These are phyloP conservation scores for Micractinium sp. DNA, from an alignment of 139 green algal genomes.

Conservation along the genomic window DNA sequence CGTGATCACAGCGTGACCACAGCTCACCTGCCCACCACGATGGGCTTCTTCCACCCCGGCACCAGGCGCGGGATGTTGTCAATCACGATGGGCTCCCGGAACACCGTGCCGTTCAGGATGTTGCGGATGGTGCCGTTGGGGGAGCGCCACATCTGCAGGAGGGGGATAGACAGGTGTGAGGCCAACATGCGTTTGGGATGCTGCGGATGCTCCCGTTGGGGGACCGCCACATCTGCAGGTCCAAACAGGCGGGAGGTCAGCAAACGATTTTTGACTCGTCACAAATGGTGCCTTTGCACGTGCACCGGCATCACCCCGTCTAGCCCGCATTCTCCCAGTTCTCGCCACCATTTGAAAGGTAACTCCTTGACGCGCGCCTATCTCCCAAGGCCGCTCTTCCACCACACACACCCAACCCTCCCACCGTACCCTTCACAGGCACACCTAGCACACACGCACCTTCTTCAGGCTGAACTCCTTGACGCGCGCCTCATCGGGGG, in stretches of 20 bases:
- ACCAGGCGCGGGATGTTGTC: conserved; percentile 94
- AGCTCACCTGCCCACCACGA: conserved; percentile 86
- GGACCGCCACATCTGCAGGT: conserved; percentile 75
- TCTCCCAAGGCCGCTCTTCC: not conserved
- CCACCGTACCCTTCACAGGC: not conserved
- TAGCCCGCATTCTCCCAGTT: no score
- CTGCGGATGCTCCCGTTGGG: conserved; percentile 92
- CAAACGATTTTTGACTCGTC: no score
- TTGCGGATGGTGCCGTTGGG: conserved; percentile 92
- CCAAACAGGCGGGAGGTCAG: not conserved
- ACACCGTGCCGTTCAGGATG: conserved; percentile 85
- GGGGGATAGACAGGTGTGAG: not conserved
- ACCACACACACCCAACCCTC: not conserved
- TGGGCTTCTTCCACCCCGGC: conserved; percentile 91
- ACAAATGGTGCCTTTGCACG: not conserved
- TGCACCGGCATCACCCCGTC: no score
- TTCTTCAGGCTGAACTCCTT: conserved; percentile 97
- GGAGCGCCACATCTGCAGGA: conserved; percentile 18
- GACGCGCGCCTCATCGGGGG: conserved; percentile 93
- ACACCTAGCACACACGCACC: conserved; percentile 48
- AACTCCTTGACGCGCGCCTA: conserved; percentile 81
- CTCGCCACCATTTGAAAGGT: conserved; percentile 89
- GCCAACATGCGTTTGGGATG: conserved; percentile 37
- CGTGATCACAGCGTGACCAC: not conserved
- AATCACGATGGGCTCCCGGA: conserved; percentile 96